Conservation (phyloP, 2,329 filamentous ascomycete genomes). For the Verticillium nonalfalfae region DNA sequence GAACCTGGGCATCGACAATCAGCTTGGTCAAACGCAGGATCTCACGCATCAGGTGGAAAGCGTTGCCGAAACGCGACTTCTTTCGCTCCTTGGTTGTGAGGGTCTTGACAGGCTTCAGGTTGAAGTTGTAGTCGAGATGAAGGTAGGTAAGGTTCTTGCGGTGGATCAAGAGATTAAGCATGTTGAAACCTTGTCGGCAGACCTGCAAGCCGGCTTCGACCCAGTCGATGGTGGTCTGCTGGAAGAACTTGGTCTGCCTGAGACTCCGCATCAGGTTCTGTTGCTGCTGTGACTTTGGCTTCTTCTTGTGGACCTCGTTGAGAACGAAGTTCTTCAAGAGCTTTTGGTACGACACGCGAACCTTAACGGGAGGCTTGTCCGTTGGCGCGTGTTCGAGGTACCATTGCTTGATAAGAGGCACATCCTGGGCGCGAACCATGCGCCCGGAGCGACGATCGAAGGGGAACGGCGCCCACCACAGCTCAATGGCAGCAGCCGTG, state of each 20-base stretch:
- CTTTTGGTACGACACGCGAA: conserved; percentile 97
- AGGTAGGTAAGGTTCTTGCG: conserved; percentile 98
- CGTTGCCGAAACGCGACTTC: conserved; percentile 98
- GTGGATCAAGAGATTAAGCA: conserved; percentile 96
- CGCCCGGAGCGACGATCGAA: conserved; percentile 90
- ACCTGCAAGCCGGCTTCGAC: conserved; percentile 98
- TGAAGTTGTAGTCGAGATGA: conserved; percentile 99
- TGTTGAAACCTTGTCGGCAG: conserved; percentile 97
- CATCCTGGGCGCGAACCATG: conserved; percentile 96
- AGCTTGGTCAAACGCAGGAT: conserved; percentile 93
- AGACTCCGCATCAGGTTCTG: conserved; percentile 84
- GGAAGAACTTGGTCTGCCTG: conserved; percentile 98
- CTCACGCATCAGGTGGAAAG: conserved; percentile 98
- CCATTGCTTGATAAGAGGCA: conserved; percentile 96
- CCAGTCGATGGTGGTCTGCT: conserved; percentile 99
- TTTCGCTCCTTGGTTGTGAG: conserved; percentile 98
- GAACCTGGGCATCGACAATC: conserved; percentile 96
- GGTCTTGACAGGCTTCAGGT: conserved; percentile 97
- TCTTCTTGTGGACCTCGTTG: conserved; percentile 94
- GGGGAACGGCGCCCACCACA: conserved; percentile 98
- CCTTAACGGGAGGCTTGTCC: conserved; percentile 84
- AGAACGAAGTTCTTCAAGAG: conserved; percentile 92
- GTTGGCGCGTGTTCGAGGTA: conserved; percentile 93
- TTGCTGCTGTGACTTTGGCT: conserved; percentile 90
- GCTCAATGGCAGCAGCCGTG: conserved; percentile 81